Evolutionary conservation across 1,284 basidiomycete genomes (phyloP).

Genomic region (Vanrija pseudolonga): DNA sequence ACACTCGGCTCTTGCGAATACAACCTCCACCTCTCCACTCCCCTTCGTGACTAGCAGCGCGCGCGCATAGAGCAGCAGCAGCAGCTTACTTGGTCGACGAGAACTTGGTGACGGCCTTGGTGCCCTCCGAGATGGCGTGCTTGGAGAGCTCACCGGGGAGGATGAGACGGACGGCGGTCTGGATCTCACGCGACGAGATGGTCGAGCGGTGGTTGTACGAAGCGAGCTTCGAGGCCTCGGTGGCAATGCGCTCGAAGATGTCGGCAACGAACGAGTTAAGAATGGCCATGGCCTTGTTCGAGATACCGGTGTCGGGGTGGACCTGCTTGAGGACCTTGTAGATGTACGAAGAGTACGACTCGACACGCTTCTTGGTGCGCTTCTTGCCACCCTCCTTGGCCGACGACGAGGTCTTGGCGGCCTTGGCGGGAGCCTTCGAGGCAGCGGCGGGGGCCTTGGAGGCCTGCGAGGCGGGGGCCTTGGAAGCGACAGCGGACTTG

Average conservation of each 20-base stretch:
- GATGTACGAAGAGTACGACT: conserved; percentile 91
- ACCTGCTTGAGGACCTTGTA: conserved; percentile 71
- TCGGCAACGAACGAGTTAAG: conserved; percentile 90
- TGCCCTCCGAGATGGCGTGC: conserved; percentile 77
- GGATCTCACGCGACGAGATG: conserved; percentile 89
- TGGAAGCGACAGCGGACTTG: conserved; percentile 50
- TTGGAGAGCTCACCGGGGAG: conserved; percentile 77
- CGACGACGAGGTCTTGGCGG: conserved; percentile 67
- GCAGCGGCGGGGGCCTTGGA: conserved; percentile 52
- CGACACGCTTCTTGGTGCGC: conserved; percentile 81
- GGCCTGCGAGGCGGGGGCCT: conserved; percentile 61
- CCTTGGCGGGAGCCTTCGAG: conserved; percentile 55
- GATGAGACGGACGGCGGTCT: conserved; percentile 85
- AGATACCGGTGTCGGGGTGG: conserved; percentile 92
- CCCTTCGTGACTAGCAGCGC: too few species aligned
- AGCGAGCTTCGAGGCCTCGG: conserved; percentile 85
- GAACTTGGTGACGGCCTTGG: conserved; percentile 57
- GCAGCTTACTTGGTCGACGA: conserved; percentile 49
- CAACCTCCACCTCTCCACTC: too few species aligned
- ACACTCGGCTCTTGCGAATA: too few species aligned
- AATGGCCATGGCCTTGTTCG: conserved; percentile 93
- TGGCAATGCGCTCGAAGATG: conserved; percentile 89
- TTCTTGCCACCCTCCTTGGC: conserved; percentile 71
- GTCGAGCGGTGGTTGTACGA: conserved; percentile 91
- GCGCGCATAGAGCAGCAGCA: too few species aligned